These are phyloP conservation scores for Medicago truncatula DNA, from an alignment of 306 rosid genomes.

Conservation along the genomic window MtrunA17r5.0-ANR NC_053046.1:25468501-25469000, in stretches of 20 bases:
- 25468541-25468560: conserved; percentile 40
- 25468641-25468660: conserved; percentile 77
- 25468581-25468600: not conserved
- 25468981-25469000: not conserved
- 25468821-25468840: conserved; percentile 43
- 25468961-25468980: no score
- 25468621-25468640: not conserved
- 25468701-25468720: conserved; percentile 43
- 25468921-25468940: conserved; percentile 35
- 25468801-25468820: conserved; percentile 66
- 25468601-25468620: not conserved
- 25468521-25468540: conserved; percentile 69
- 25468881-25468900: conserved; percentile 52
- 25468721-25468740: conserved; percentile 45
- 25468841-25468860: conserved; percentile 38
- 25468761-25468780: conserved; percentile 35
- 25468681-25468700: conserved; percentile 66
- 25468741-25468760: conserved; percentile 56
- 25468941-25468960: no score
- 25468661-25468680: conserved; percentile 96
- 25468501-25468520: conserved; percentile 59
- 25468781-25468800: conserved; percentile 27
- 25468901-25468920: conserved; percentile 50
- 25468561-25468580: not conserved
- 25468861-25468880: conserved; percentile 46